These are phyloP conservation scores for Candida sp. DNA, from an alignment of 1,139 yeast species.

Conservation along the genomic window DNA sequence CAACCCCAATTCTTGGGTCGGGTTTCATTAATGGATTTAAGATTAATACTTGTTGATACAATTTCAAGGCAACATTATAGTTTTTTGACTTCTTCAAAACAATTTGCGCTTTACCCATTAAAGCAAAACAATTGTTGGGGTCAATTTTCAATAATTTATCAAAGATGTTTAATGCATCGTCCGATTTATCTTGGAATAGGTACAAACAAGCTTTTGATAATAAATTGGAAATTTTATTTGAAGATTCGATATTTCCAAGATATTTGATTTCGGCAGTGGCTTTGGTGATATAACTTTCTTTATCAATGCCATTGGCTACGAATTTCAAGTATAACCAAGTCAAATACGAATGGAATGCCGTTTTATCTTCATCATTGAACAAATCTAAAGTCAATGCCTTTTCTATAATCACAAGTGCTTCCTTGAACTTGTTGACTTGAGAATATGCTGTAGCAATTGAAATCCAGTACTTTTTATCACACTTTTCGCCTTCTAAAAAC, in stretches of 20 bases:
- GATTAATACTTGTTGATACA: slow-evolving; percentile 79
- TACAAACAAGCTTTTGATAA: slow-evolving; percentile 58
- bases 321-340: slow-evolving; percentile 69
- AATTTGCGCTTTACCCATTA: slow-evolving; percentile 83
- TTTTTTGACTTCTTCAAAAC: slow-evolving; percentile 65
- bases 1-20: slow-evolving; percentile 94
- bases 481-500: slow-evolving; percentile 74
- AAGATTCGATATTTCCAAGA: slow-evolving; percentile 10
- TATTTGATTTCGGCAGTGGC: slow-evolving; percentile 20
- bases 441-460: slow-evolving; percentile 82
- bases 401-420: slow-evolving; percentile 62
- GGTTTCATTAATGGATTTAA: slow-evolving; percentile 78
- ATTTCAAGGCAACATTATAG: slow-evolving; percentile 68
- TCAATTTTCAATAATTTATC: slow-evolving; percentile 51
- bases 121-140: slow-evolving; percentile 66
- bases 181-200: slow-evolving; percentile 49
- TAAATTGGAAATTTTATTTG: slow-evolving; percentile 35
- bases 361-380: slow-evolving; percentile 46
- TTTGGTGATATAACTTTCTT: slow-evolving; percentile 17
- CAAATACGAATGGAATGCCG: slow-evolving; percentile 57
- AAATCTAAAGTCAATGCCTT: slow-evolving; percentile 48
- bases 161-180: slow-evolving; percentile 63
- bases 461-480: slow-evolving; percentile 79
- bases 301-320: slow-evolving; percentile 23
- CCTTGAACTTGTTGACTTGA: slow-evolving; percentile 52